phyloP scores from a whole-genome alignment of 768 basidiomycete species.

The Tephrocybe sp. region DNA sequence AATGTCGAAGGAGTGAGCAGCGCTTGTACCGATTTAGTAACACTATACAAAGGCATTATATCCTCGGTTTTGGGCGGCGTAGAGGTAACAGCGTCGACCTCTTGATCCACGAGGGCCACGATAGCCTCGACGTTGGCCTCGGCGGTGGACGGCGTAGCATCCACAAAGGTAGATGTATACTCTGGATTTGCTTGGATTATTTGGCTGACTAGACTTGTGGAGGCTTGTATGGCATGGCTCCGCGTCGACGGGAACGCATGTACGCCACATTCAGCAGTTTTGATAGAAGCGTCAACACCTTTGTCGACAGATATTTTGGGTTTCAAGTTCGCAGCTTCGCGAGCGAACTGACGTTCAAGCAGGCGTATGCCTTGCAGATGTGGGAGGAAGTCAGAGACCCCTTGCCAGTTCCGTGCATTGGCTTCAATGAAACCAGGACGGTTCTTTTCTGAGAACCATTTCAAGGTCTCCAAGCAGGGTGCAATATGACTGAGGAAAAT shows the following conservation, averaged over 20 bases:
- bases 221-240: constrained; percentile 34
- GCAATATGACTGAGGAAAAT: constrained; percentile 78
- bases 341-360: constrained; percentile 51
- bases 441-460: constrained; percentile 80
- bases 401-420: constrained; percentile 70
- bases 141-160: constrained; percentile 23
- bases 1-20: constrained; percentile 20
- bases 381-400: constrained; percentile 67
- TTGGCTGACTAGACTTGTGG: constrained; percentile 32
- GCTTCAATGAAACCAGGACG: constrained; percentile 68
- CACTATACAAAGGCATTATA: constrained; percentile 31
- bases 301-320: constrained; percentile 38
- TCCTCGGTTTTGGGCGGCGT: constrained; percentile 46
- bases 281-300: constrained; percentile 44
- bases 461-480: constrained; percentile 67
- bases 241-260: constrained; percentile 29
- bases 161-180: constrained; percentile 27
- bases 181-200: constrained; percentile 34
- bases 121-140: constrained; percentile 22
- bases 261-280: constrained; percentile 30
- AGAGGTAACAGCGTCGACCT: constrained; percentile 54
- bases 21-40: constrained; percentile 35
- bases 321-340: constrained; percentile 21
- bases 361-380: constrained; percentile 67
- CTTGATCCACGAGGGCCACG: constrained; percentile 34